Evolutionary conservation across 208 protist species (phyloP).

Genomic region (Lotmaria passim): DNA sequence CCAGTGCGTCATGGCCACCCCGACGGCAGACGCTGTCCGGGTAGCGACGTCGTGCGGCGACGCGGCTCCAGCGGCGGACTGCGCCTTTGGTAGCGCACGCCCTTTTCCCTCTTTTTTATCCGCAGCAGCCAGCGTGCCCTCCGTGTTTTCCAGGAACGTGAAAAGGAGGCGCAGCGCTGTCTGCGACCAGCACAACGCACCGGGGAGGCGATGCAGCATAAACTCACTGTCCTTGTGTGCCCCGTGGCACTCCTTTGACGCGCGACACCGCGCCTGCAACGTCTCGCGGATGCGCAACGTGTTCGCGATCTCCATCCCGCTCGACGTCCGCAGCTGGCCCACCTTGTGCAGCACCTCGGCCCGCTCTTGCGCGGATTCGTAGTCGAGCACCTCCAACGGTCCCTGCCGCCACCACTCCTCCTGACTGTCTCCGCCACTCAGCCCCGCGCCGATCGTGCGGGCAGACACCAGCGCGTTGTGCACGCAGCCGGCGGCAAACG

Average conservation of each 20-base stretch:
- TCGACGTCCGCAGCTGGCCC: conserved; percentile 10
- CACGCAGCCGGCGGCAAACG: conserved; percentile 27
- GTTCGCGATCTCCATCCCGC: conserved; percentile 20
- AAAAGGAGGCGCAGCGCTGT: conserved; percentile 25
- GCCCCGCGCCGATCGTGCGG: not conserved
- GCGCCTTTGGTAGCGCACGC: not conserved
- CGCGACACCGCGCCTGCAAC: conserved; percentile 2
- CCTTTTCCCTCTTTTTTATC: not conserved
- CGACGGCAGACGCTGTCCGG: conserved; percentile 25
- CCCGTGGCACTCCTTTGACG: conserved; percentile 3
- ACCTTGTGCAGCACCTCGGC: conserved; percentile 29
- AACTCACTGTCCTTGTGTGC: conserved; percentile 18
- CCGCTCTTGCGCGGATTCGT: conserved; percentile 37
- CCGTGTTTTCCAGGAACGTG: conserved; percentile 21
- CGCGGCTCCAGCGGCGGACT: not conserved
- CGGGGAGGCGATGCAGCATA: conserved; percentile 26
- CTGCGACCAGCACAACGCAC: conserved; percentile 34
- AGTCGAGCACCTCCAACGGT: conserved; percentile 38
- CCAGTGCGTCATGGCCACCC: conserved; percentile 42
- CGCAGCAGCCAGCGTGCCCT: not conserved
- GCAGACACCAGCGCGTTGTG: conserved; percentile 31
- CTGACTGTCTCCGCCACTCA: not conserved
- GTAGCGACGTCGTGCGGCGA: conserved; percentile 3
- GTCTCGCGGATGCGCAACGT: conserved; percentile 27
- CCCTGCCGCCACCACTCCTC: conserved; percentile 29